Evolutionary conservation across 2,329 filamentous ascomycete species (phyloP).

Genomic region (Tolypocladium guangdongense): DNA sequence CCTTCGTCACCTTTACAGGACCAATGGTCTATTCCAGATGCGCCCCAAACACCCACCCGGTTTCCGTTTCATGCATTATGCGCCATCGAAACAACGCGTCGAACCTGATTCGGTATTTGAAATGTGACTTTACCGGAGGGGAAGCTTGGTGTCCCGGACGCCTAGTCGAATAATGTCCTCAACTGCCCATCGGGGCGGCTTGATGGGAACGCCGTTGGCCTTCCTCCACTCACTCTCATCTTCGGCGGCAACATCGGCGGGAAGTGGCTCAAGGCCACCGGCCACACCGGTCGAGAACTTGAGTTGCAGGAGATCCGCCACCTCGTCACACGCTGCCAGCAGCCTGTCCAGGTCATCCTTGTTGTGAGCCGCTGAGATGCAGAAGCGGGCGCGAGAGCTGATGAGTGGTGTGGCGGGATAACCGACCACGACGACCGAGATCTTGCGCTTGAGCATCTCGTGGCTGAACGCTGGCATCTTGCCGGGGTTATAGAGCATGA

Average conservation of each 20-base stretch:
- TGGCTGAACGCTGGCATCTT: slow-evolving; percentile 98
- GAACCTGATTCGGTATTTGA: background rate
- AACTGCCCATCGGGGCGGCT: slow-evolving; percentile 72
- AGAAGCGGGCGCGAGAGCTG: slow-evolving; percentile 90
- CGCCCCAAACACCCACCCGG: slow-evolving; percentile 10
- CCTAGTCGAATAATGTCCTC: slow-evolving; percentile 69
- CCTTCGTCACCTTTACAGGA: slow-evolving; percentile 1
- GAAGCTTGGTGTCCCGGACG: slow-evolving; percentile 63
- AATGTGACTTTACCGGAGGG: slow-evolving; percentile 45
- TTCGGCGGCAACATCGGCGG: slow-evolving; percentile 59
- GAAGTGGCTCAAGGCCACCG: slow-evolving; percentile 69
- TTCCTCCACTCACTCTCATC: slow-evolving; percentile 59
- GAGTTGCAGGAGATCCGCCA: slow-evolving; percentile 83
- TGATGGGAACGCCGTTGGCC: slow-evolving; percentile 54
- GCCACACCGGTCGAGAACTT: slow-evolving; percentile 97
- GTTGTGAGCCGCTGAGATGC: slow-evolving; percentile 89
- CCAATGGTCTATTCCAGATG: slow-evolving; percentile 6
- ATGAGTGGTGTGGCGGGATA: slow-evolving; percentile 95
- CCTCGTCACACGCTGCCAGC: slow-evolving; percentile 79
- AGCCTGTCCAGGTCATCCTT: slow-evolving; percentile 95
- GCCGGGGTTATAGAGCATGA: slow-evolving; percentile 94
- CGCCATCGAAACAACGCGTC: slow-evolving; percentile 11
- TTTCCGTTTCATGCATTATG: slow-evolving; percentile 3
- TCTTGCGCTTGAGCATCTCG: slow-evolving; percentile 96
- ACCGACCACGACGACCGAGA: slow-evolving; percentile 92